phyloP scores from a whole-genome alignment of 2,329 filamentous ascomycete genomes.

The Exophiala lecanii-corni region DNA sequence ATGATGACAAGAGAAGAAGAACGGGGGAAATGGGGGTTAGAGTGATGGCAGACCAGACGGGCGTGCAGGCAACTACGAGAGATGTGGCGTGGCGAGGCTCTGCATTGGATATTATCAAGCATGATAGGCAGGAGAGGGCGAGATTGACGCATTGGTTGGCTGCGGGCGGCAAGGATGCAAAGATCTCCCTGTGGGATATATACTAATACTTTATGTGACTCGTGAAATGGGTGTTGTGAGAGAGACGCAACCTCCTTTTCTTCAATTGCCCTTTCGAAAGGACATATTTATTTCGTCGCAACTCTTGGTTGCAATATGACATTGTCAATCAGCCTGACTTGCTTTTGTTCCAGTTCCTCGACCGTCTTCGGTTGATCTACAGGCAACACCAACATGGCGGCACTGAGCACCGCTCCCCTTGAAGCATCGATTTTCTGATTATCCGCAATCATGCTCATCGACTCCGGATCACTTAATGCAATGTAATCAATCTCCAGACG shows the following conservation, averaged over 20 bases:
- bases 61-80: constrained; percentile 3
- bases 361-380: constrained; percentile 70
- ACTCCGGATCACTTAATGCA: constrained; percentile 80
- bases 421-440: constrained; percentile 63
- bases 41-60: constrained; percentile 12
- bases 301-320: constrained; percentile 59
- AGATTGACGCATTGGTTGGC: constrained; percentile 80
- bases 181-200: constrained; percentile 92
- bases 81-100: constrained; percentile 9
- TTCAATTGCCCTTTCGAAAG: too few species aligned
- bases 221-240: background rate
- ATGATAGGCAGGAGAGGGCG: constrained; percentile 59
- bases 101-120: constrained; percentile 51
- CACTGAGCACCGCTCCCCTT: constrained; percentile 78
- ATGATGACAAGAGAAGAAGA: background rate
- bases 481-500: constrained; percentile 86
- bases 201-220: constrained; percentile 50
- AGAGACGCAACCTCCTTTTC: too few species aligned
- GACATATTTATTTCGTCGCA: too few species aligned
- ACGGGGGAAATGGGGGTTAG: background rate
- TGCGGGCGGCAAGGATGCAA: constrained; percentile 88
- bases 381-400: constrained; percentile 83
- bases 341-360: constrained; percentile 68
- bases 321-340: constrained; percentile 91
- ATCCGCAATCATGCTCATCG: constrained; percentile 79